These are phyloP conservation scores for Aspergillus coremiiformis DNA, from an alignment of 495 filamentous ascomycete genomes.

Conservation along the genomic window DNA sequence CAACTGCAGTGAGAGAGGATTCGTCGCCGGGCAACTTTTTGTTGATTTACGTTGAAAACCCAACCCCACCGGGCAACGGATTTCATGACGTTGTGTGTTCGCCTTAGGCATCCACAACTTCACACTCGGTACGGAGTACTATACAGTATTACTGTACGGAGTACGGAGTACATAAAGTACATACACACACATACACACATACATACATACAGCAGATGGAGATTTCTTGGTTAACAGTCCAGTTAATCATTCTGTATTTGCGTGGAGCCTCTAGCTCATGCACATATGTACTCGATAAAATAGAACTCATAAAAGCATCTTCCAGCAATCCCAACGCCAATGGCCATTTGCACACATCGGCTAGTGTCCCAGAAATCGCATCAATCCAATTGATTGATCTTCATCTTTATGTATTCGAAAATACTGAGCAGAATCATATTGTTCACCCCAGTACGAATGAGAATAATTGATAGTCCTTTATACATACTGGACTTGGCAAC, in stretches of 20 bases:
- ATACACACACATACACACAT: not conserved
- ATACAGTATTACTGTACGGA: no score
- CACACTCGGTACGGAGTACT: no score
- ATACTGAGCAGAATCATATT: constrained; percentile 45
- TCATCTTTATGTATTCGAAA: constrained; percentile 39
- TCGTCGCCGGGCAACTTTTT: constrained; percentile 19
- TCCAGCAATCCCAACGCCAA: constrained; percentile 1
- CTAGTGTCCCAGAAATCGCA: constrained; percentile 3
- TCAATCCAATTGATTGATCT: constrained; percentile 31
- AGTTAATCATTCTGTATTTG: constrained; percentile 23
- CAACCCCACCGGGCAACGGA: constrained; percentile 33
- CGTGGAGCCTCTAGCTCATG: constrained; percentile 17
- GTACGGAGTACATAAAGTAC: not conserved
- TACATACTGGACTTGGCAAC: constrained; percentile 45
- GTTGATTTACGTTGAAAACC: constrained; percentile 31
- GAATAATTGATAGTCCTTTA: constrained; percentile 42
- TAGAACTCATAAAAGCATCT: constrained; percentile 6
- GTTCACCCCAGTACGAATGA: constrained; percentile 41
- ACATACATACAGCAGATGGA: not conserved
- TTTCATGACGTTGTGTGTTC: constrained; percentile 30
- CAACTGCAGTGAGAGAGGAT: constrained; percentile 12
- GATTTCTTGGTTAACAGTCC: not conserved
- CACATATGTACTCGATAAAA: constrained; percentile 22
- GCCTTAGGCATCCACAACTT: constrained; percentile 3
- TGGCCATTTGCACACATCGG: not conserved